A percentile compares a stretch with the other conserved stretches of the same genome.
These are phyloP conservation scores for Corinectria fuckeliana DNA, from an alignment of 2,329 filamentous ascomycete genomes.

Conservation along the genomic window DNA sequence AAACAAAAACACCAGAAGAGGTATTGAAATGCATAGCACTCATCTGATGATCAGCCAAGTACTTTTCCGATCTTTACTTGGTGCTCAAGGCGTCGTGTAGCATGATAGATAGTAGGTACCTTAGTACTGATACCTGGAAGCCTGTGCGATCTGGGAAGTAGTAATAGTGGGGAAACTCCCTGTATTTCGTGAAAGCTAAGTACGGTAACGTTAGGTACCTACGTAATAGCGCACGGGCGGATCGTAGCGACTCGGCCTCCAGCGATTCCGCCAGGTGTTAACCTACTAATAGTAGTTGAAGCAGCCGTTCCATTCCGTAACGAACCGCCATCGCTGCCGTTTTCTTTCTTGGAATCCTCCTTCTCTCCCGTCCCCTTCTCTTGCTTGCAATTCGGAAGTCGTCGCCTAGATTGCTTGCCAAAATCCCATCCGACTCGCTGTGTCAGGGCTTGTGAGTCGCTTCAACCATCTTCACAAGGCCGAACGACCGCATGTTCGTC, in stretches of 20 bases:
- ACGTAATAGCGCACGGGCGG: neutral
- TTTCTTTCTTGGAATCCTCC: neutral
- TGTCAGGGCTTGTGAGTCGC: slow-evolving; percentile 15
- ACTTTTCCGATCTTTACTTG: neutral
- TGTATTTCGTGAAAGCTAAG: slow-evolving; percentile 2
- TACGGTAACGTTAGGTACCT: neutral
- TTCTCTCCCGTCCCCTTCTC: neutral
- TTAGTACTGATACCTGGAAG: neutral
- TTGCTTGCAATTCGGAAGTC: neutral
- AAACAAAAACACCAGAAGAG: too few relatives aligned
- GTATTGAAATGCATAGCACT: too few relatives aligned
- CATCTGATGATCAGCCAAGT: neutral
- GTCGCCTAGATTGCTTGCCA: neutral
- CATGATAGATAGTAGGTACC: neutral
- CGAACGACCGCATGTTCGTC: slow-evolving; percentile 13
- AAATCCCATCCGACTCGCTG: neutral
- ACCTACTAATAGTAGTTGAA: too few relatives aligned
- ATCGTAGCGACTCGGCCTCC: slow-evolving; percentile 5
- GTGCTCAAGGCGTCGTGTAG: neutral
- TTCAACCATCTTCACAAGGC: slow-evolving; percentile 16
- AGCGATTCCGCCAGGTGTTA: slow-evolving; percentile 18
- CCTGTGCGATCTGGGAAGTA: neutral
- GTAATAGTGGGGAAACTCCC: slow-evolving; percentile 12
- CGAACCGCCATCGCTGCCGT: slow-evolving; percentile 3
- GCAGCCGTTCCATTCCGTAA: slow-evolving; percentile 13